Evolutionary conservation across 371 early-diverging fungal genomes (phyloP).

Genomic region (Globomyces sp.): DNA sequence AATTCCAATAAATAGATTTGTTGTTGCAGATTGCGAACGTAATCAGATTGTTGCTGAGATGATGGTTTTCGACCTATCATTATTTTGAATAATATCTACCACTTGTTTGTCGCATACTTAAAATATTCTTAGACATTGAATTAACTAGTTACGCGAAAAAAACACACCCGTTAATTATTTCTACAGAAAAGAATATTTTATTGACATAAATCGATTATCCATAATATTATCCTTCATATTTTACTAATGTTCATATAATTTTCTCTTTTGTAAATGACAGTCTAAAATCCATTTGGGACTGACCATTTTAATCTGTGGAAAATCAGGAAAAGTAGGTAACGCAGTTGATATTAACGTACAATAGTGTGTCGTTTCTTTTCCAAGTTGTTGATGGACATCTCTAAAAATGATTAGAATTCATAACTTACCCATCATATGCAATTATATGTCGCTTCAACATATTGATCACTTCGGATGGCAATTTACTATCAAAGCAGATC

Average conservation of each 20-base stretch:
- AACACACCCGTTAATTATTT: no score
- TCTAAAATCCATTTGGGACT: slow-evolving; percentile 9
- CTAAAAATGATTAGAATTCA: neutral
- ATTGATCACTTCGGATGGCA: neutral
- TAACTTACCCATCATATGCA: slow-evolving; percentile 14
- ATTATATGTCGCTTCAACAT: slow-evolving; percentile 5
- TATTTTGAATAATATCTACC: slow-evolving; percentile 1
- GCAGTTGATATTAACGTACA: slow-evolving; percentile 4
- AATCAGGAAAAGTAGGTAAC: neutral
- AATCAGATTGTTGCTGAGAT: slow-evolving; percentile 29
- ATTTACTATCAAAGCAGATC: neutral
- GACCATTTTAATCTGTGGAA: neutral
- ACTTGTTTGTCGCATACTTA: slow-evolving; percentile 13
- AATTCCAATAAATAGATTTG: slow-evolving; percentile 58
- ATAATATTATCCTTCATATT: neutral
- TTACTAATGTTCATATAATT: neutral
- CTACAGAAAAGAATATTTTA: neutral
- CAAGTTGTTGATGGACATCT: slow-evolving; percentile 10
- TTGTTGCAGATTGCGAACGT: slow-evolving; percentile 54
- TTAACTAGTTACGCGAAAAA: slow-evolving; percentile 1
- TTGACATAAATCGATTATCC: slow-evolving; percentile 8
- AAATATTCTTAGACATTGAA: neutral
- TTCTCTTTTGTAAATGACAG: neutral
- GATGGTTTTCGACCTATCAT: neutral
- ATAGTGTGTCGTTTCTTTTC: slow-evolving; percentile 12